A percentile compares a stretch with the other conserved stretches of the same genome.
Evolutionary conservation across 2,329 filamentous ascomycete genomes (phyloP).

Genomic region (Aureobasidium namibiae): DNA sequence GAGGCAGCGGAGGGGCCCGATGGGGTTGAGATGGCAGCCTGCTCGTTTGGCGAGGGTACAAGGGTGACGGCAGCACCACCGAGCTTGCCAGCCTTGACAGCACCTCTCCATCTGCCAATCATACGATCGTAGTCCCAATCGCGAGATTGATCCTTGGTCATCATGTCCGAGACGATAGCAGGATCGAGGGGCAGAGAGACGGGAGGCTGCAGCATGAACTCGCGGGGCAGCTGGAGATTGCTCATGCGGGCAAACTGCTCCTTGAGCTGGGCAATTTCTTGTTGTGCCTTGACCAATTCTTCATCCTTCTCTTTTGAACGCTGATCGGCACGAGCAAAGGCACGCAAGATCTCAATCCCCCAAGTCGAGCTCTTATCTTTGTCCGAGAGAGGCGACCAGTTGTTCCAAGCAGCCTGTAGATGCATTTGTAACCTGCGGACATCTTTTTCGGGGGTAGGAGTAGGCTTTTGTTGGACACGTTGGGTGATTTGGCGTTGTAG

Average conservation of each 20-base stretch:
- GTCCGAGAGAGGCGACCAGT: constrained; percentile 63
- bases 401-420: constrained; percentile 64
- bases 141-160: constrained; percentile 13
- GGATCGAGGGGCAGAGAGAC: constrained; percentile 10
- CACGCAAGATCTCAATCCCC: constrained; percentile 39
- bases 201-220: constrained; percentile 21
- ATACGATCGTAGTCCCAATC: constrained; percentile 16
- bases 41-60: neutral
- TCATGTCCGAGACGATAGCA: constrained; percentile 10
- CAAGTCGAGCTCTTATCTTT: constrained; percentile 35
- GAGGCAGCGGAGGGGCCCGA: neutral
- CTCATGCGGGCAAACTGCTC: constrained; percentile 27
- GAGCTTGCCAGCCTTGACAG: constrained; percentile 5
- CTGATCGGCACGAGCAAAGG: constrained; percentile 35
- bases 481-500: constrained; percentile 35
- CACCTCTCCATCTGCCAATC: constrained; percentile 16
- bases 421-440: constrained; percentile 67
- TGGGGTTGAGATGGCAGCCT: neutral
- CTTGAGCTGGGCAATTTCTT: constrained; percentile 35
- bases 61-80: neutral
- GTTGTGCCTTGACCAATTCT: constrained; percentile 32
- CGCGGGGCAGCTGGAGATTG: constrained; percentile 26
- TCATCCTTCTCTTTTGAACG: constrained; percentile 28
- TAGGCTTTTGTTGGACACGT: constrained; percentile 24
- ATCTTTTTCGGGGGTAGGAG: constrained; percentile 44